Evolutionary conservation across 805 yeast genomes (phyloP).

Genomic region (Millerozyma miso): DNA sequence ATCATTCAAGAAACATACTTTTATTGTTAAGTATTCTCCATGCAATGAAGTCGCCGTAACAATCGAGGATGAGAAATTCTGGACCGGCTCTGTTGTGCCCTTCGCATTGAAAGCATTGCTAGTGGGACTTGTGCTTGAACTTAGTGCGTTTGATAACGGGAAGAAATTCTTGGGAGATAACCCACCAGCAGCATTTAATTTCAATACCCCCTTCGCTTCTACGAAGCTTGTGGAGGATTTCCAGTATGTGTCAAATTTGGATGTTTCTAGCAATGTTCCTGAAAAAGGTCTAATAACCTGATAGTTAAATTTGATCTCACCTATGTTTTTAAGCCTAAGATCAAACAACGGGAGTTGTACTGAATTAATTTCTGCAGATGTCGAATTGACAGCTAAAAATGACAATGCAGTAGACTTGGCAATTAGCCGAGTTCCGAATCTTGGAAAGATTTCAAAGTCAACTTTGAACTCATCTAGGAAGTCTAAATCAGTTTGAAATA

Average conservation of each 20-base stretch:
- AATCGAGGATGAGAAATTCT: slow-evolving; percentile 47
- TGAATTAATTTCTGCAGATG: slow-evolving; percentile 37
- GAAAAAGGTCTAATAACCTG: slow-evolving; percentile 86
- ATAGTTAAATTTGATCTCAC: slow-evolving; percentile 71
- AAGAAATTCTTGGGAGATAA: slow-evolving; percentile 39
- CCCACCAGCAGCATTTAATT: slow-evolving; percentile 34
- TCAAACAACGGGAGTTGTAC: slow-evolving; percentile 75
- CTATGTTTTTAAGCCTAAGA: slow-evolving; percentile 73
- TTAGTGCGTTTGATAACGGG: slow-evolving; percentile 28
- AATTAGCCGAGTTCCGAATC: slow-evolving; percentile 87
- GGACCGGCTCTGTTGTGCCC: not conserved
- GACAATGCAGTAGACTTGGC: slow-evolving; percentile 85
- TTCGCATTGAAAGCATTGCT: slow-evolving; percentile 8
- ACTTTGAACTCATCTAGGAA: slow-evolving; percentile 59
- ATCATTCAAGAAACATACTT: slow-evolving; percentile 71
- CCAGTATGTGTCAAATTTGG: slow-evolving; percentile 96
- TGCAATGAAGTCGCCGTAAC: slow-evolving; percentile 88
- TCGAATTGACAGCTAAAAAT: slow-evolving; percentile 35
- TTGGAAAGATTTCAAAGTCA: slow-evolving; percentile 89
- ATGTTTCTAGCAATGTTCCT: slow-evolving; percentile 79
- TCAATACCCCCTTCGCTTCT: slow-evolving; percentile 23
- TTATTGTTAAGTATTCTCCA: slow-evolving; percentile 71
- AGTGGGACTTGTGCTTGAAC: slow-evolving; percentile 1
- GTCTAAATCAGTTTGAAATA: slow-evolving; percentile 80
- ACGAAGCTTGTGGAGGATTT: slow-evolving; percentile 69